Conservation (phyloP, 2,329 filamentous ascomycete species). For the Didymella keratinophila region DNA sequence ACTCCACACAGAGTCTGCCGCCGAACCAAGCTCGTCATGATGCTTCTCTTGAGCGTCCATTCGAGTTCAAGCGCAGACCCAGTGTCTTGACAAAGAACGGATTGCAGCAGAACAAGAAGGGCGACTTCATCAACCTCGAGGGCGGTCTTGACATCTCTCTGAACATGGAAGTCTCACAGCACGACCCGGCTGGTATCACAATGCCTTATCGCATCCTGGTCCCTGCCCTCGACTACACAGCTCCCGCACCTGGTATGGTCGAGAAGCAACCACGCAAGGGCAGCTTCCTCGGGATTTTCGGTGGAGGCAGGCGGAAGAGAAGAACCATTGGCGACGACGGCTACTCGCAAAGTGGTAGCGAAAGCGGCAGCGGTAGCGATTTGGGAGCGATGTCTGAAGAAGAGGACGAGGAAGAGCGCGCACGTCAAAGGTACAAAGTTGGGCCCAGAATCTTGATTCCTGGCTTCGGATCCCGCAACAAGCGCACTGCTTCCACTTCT, state of each 20-base stretch:
- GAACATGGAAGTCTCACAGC: slow-evolving; percentile 86
- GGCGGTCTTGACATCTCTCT: slow-evolving; percentile 85
- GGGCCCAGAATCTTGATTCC: slow-evolving; percentile 46
- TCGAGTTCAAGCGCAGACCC: slow-evolving; percentile 55
- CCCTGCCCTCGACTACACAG: slow-evolving; percentile 69
- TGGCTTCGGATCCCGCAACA: slow-evolving; percentile 36
- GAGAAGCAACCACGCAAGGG: slow-evolving; percentile 39
- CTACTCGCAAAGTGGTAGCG: slow-evolving; percentile 38
- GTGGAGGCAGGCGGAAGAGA: slow-evolving; percentile 29
- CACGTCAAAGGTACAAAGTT: slow-evolving; percentile 45
- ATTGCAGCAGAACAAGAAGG: slow-evolving; percentile 41
- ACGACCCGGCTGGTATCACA: slow-evolving; percentile 87
- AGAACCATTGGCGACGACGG: slow-evolving; percentile 46
- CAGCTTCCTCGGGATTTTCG: slow-evolving; percentile 40
- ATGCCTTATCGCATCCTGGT: slow-evolving; percentile 86
- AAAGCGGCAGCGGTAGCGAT: slow-evolving; percentile 40
- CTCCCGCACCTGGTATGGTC: slow-evolving; percentile 26
- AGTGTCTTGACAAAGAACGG: slow-evolving; percentile 54
- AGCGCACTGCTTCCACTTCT: slow-evolving; percentile 30
- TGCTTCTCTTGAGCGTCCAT: slow-evolving; percentile 43
- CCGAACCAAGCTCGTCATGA: slow-evolving; percentile 23
- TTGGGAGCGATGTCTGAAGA: slow-evolving; percentile 37
- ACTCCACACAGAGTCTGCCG: slow-evolving; percentile 38
- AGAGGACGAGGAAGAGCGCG: slow-evolving; percentile 43
- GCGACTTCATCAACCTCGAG: slow-evolving; percentile 72